Base-by-base conservation (phyloP, 352 stramenopile genomes). In the Pythium insidiosum region DNA sequence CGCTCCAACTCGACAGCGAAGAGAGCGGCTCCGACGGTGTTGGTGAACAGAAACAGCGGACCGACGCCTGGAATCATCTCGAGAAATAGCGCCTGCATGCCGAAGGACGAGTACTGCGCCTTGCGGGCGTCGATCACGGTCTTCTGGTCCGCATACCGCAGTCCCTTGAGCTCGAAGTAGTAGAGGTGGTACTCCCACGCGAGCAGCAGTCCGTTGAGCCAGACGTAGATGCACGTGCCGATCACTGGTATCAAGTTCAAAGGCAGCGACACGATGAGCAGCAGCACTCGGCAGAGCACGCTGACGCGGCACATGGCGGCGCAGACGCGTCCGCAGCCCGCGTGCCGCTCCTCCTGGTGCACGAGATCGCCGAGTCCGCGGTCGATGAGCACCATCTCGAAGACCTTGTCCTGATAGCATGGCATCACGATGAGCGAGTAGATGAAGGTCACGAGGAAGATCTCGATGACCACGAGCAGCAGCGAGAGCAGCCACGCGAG, bases 161-260 rank as follows among this genome's bases (percentile, higher is more conserved):
- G 62, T 43, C 73, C 68, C 39, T 79, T 80, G 45, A 84, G 66
- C 54, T 85, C 73, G 50, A 89, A 87, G 52, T 84, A 89, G 50
- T 76, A 77, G 24, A 85, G 54, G 44, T 86, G 73, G 33, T 80
- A 71, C 51, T 86, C 73, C 76, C 76, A 89, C 6, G 64, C 73
- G 39, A 84, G 44, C 38, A 87, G 53, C 16, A 65, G 70, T 50
- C 73, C 71, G 54, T 89, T 86, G 46, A 87, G 55, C 67, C 65
- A 86, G 43, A 80, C 56, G 45, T 77, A 89, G 23, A 71, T 38
- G 36, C 81, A 39, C 22, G 70, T 79, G 37, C 76, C 76, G 40
- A 82, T 31, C 33, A 89, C 47, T 5, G 76, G 76, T 26, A 89
- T 58, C 31, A 89, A 50, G 43, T 87, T 77, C 19, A 89, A 63